Evolutionary conservation across 345 rosid species (phyloP), one percentile per base, ranked within the genome.

Genomic region (Boechera divaricarpa): DNA sequence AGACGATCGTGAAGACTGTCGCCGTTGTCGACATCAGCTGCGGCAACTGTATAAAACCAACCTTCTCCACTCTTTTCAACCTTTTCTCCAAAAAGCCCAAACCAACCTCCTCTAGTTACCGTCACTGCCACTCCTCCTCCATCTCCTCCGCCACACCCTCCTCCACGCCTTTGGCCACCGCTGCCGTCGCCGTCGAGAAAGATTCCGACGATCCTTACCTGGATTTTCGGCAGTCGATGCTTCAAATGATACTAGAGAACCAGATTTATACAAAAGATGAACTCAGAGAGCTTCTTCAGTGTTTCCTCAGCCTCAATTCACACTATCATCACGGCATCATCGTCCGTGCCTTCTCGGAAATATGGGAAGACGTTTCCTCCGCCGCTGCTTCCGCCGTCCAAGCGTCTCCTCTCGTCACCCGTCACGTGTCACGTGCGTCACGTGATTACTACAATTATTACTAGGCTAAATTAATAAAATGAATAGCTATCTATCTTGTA

Each of bases 161-260:
- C 12, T 84, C 86, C 28, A 56, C 70, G 28, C 73, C 56, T 0
- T 1, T 67, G 38, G 1, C 82, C 47, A 64, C 83, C 51, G 0
- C 85, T 58, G 89, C 93, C 55, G 81, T 92, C 49, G 98, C 97
- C 8, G 93, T 95, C 24, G 97, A 87, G 90, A 95, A 95, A 70
- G 96, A 95, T 21, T 95, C 98, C 10, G 90, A 88, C 18, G 99
- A 95, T 82, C 99, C 99, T 15, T 95, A 90, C 66, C 45, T 89
- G 35, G 99, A 95, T 70, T 95, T 95, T 79, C 79, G 95, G 33
- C 89, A 88, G 31, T 95, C 99, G 5, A 95, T 95, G 98, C 86
- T 95, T 70, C 98, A 94, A 58, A 95, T 92, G 99, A 91, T 95
- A 68, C 67, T 95, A 79, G 94, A 90, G 84, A 92, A 92, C 54